Evolutionary conservation across 176 grass and related monocot genomes (phyloP), one percentile per base, ranked within the genome.

Genomic region (Otatea glauca): DNA sequence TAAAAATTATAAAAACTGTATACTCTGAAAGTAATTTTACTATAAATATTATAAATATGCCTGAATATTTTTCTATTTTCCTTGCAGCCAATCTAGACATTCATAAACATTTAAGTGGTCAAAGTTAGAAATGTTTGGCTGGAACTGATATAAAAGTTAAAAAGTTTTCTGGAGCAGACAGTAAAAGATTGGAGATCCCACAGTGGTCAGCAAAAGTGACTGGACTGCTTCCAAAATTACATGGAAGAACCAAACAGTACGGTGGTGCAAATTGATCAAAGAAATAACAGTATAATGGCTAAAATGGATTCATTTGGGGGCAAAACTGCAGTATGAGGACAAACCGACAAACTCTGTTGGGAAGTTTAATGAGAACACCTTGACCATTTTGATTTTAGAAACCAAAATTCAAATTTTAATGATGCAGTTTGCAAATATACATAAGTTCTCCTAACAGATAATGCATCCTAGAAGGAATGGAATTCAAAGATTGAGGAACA

Each of bases 361-460:
- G 15, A 77, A 50, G 54, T 37, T 37, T 37, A 37, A 55, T 3
- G 13, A 77, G 12, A 83, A 65, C 17, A 34, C 23, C 37, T 71
- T 72, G 51, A 54, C n/a, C n/a, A 42, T 32, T 60, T 20, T 68
- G 54, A 62, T 69, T 24, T 64, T 32, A 68, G 20, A 59, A 70
- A 81, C 20, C 14, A 86, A 78, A 65, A 56, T 24, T 5, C 15
- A 48, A 70, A 54, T 43, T 35, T 16, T n/a, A 78, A 62, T 71
- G 32, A 13, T 65, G 38, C 48, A 20, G 47, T 56, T 65, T 20
- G 39, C n/a, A 56, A 3, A 81, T 58, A 17, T 24, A 65, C 18
- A 81, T 51, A 32, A 44, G 24, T 53, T 51, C 24, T 84, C 58
- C 62, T 53, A 65, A 76, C 2, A 66, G 7, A 76, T 53, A 67